Conservation (phyloP, 2,329 filamentous ascomycete species). For the Botryosphaeria dothidea region DNA sequence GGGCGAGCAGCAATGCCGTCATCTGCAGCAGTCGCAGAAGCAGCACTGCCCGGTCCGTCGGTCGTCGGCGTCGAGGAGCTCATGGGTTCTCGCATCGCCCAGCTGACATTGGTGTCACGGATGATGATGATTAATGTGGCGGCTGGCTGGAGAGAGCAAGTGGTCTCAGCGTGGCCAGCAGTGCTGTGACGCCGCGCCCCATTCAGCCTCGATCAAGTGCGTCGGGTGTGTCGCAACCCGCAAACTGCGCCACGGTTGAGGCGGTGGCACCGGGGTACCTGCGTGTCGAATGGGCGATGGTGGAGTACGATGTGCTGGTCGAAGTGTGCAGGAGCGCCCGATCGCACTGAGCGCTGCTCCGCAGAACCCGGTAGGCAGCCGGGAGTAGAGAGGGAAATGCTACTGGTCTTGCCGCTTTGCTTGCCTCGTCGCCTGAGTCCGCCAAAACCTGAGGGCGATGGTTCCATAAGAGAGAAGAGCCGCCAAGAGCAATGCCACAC, state of each 20-base stretch:
- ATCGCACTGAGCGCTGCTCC: neutral
- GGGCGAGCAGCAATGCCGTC: neutral
- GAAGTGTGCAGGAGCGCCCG: neutral
- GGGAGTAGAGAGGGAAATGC: neutral
- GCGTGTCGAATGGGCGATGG: neutral
- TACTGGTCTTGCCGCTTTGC: neutral
- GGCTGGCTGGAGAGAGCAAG: neutral
- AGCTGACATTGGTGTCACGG: neutral
- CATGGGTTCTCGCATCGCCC: neutral
- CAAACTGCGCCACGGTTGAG: slow-evolving; percentile 5
- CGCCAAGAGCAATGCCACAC: slow-evolving; percentile 16
- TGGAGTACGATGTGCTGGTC: neutral
- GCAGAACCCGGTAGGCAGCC: neutral
- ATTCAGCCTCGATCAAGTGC: neutral
- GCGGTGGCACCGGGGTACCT: neutral
- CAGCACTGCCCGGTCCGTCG: slow-evolving; percentile 6
- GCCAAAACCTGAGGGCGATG: neutral
- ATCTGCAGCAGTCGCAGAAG: too few relatives aligned
- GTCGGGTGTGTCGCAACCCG: neutral
- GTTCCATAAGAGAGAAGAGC: neutral
- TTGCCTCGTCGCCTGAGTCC: slow-evolving; percentile 4
- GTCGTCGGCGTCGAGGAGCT: neutral
- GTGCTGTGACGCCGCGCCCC: neutral
- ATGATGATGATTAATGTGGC: neutral
- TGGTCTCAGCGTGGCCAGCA: neutral